phyloP scores from a whole-genome alignment of 2,329 filamentous ascomycete species.

The Fusarium miscanthi region DNA sequence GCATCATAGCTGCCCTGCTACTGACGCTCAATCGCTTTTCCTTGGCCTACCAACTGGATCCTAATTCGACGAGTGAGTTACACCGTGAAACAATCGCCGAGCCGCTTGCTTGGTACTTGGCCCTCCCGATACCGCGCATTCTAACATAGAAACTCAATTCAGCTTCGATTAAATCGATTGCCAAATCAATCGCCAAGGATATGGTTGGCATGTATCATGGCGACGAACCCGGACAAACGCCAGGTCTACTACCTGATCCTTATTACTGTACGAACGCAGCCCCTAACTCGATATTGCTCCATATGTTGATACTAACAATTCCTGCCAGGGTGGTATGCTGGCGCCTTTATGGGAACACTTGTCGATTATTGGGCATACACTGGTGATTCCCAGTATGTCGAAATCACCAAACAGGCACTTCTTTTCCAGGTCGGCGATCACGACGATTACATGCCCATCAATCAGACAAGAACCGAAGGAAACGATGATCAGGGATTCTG shows the following conservation, averaged over 20 bases:
- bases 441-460: constrained; percentile 81
- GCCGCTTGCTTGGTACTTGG: not conserved
- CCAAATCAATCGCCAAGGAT: constrained; percentile 63
- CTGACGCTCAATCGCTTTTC: constrained; percentile 42
- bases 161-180: constrained; percentile 63
- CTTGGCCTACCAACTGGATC: constrained; percentile 52
- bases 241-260: constrained; percentile 63
- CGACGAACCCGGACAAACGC: constrained; percentile 60
- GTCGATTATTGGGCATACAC: constrained; percentile 91
- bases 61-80: constrained; percentile 51
- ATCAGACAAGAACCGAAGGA: constrained; percentile 74
- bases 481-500: constrained; percentile 84
- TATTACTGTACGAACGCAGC: constrained; percentile 63
- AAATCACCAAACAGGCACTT: constrained; percentile 73
- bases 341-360: constrained; percentile 76
- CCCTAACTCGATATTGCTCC: not conserved
- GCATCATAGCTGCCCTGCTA: constrained; percentile 41
- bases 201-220: constrained; percentile 59
- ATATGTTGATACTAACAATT: constrained; percentile 5
- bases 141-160: constrained; percentile 4
- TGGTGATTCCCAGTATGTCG: constrained; percentile 77
- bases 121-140: not conserved
- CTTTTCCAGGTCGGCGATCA: constrained; percentile 79
- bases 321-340: constrained; percentile 74
- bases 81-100: not conserved